phyloP scores from a whole-genome alignment of 2,329 filamentous ascomycete genomes.

The Lachnellula cervina region DNA sequence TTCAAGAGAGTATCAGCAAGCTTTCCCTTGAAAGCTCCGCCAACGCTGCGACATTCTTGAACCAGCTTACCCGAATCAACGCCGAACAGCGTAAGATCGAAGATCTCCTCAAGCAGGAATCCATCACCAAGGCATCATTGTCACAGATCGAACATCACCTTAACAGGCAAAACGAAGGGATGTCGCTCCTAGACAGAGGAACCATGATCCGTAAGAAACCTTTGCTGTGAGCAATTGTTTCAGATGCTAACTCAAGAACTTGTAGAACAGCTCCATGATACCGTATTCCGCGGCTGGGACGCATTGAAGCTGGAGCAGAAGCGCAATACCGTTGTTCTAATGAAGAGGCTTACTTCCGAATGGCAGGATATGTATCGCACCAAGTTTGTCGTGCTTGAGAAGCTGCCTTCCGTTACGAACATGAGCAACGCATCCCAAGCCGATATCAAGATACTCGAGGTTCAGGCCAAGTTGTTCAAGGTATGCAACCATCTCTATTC shows the following conservation, averaged over 20 bases:
- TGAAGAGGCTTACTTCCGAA: not conserved
- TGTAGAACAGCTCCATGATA: not conserved
- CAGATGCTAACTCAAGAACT: no score
- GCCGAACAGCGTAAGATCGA: constrained; percentile 1
- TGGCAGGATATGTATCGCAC: not conserved
- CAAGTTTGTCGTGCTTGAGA: not conserved
- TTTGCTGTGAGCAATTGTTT: no score
- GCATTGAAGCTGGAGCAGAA: not conserved
- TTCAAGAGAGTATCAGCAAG: not conserved
- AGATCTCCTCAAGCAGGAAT: not conserved
- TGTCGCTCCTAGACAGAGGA: not conserved
- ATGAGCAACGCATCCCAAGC: not conserved
- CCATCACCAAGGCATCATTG: not conserved
- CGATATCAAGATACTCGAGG: not conserved
- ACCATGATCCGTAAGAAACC: not conserved
- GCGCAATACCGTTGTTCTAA: constrained; percentile 1
- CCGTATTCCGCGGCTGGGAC: constrained; percentile 1
- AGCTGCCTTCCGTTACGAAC: not conserved
- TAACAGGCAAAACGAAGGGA: not conserved
- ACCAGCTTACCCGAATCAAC: not conserved
- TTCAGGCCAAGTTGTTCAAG: not conserved
- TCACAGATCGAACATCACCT: constrained; percentile 1
- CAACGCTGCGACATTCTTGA: not conserved
- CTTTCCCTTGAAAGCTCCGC: not conserved
- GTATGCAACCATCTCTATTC: not conserved